Evolutionary conservation across 441 rosid genomes (phyloP).

Genomic region (Brassica balearica): DNA sequence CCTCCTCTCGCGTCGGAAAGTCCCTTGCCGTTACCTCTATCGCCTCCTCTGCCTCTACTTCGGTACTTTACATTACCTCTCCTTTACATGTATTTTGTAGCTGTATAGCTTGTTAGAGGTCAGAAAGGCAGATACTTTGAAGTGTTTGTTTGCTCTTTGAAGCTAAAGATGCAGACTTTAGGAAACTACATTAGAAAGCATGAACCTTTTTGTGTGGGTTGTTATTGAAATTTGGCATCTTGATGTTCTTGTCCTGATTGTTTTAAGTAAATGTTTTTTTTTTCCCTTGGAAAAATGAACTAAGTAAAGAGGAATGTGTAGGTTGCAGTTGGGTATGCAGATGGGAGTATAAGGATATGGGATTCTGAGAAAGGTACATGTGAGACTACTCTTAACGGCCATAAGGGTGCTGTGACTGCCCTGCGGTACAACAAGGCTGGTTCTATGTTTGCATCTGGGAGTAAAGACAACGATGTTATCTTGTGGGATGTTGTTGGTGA

Average conservation of each 20-base stretch:
- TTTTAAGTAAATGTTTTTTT: background rate
- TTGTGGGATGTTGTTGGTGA: constrained; percentile 96
- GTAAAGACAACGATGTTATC: constrained; percentile 90
- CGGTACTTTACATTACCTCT: constrained; percentile 50
- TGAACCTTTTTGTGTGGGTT: background rate
- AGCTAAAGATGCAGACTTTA: background rate
- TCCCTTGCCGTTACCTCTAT: constrained; percentile 73
- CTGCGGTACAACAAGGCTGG: constrained; percentile 72
- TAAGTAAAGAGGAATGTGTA: constrained; percentile 22
- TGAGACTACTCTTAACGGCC: constrained; percentile 80
- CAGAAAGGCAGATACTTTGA: background rate
- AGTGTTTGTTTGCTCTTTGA: background rate
- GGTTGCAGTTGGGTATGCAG: constrained; percentile 86
- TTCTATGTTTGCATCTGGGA: constrained; percentile 88
- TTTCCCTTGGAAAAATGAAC: background rate
- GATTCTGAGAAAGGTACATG: constrained; percentile 77
- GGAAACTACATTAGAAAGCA: background rate
- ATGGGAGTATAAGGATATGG: constrained; percentile 90
- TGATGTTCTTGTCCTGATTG: background rate
- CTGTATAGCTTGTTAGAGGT: background rate
- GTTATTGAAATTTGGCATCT: background rate
- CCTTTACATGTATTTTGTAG: background rate
- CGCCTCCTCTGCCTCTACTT: constrained; percentile 63
- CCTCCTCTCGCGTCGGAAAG: constrained; percentile 63
- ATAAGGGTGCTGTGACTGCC: constrained; percentile 85